Evolutionary conservation across 163 green algal species (phyloP).

Genomic region (Chlamydomonas reinhardtii): DNA sequence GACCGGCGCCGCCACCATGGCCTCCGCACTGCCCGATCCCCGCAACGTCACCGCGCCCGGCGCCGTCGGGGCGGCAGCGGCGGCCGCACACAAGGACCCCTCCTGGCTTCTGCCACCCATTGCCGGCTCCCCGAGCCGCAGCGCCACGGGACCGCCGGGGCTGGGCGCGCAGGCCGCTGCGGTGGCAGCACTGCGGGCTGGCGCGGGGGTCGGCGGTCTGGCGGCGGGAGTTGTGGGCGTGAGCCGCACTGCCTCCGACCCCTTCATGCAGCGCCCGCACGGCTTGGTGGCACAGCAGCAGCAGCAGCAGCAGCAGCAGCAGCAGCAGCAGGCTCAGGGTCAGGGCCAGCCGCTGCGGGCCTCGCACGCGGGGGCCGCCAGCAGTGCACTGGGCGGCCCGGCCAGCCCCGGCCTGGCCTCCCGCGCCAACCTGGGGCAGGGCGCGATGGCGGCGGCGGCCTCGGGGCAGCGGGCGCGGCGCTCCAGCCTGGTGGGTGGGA

Average conservation of each 20-base stretch:
- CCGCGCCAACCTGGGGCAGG: too few relatives aligned
- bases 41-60: neutral
- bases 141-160: neutral
- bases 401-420: neutral
- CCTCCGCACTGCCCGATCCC: neutral
- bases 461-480: too few relatives aligned
- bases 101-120: slow-evolving; percentile 33
- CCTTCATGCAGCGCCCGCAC: neutral
- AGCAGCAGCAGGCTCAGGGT: too few relatives aligned
- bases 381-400: too few relatives aligned
- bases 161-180: neutral
- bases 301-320: neutral
- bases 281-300: neutral
- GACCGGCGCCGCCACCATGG: neutral
- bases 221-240: neutral
- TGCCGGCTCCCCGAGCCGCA: neutral
- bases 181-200: neutral
- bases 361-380: neutral
- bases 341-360: neutral
- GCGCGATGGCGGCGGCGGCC: too few relatives aligned
- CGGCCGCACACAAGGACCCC: neutral
- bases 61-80: neutral
- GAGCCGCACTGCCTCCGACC: neutral
- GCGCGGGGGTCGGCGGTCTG: too few relatives aligned
- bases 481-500: too few relatives aligned